Base-by-base conservation (phyloP, 2,329 filamentous ascomycete genomes). In the Pseudodiploospora longispora region DNA sequence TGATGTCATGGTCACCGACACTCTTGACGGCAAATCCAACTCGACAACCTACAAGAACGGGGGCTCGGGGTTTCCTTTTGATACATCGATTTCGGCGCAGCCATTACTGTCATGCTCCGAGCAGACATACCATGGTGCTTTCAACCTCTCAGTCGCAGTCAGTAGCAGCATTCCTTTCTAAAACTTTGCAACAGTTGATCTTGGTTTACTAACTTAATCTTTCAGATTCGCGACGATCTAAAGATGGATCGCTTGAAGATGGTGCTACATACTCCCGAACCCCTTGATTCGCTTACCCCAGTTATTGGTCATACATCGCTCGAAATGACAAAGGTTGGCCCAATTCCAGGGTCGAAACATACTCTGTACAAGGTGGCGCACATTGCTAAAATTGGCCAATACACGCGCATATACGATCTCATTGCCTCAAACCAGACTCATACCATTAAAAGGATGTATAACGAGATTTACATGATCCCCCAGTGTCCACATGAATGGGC, bases 1-100 rank as follows among this genome's bases (percentile, higher is more conserved):
- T 31, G 46, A 50, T 8, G 42, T 50, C 3, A 46, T 48, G 30
- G 43, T 47, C 5, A 30, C 45, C 29, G 47, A 47, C 33, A 49
- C 41, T 4, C 32, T 39, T n/a, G 41, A 47, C 28, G 48, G 46
- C 8, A 42, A 30, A 7, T 27, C 40, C 12, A 44, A 39, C 10
- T 46, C 33, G 12, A 50, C 41, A 6, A 7, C 45, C 19, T 37
- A 50, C 30, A 47, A 42, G 1, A 50, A 50, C 30, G 47, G 47
- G 4, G 47, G 47, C 2, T 4, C 31, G 8, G 46, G 48, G 2
- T 50, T 46, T n/a, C 48, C 46, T 3, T 50, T 48, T 29, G 46
- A 50, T 29, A 37, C 45, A 10, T 43, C 36, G 1, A 38, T 49
- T 28, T 12, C 47, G 2, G 47, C 41, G 4, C 47, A 50, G 19